These are phyloP conservation scores for Ramalina peruviana DNA, from an alignment of 495 filamentous ascomycete species.

Conservation along the genomic window DNA sequence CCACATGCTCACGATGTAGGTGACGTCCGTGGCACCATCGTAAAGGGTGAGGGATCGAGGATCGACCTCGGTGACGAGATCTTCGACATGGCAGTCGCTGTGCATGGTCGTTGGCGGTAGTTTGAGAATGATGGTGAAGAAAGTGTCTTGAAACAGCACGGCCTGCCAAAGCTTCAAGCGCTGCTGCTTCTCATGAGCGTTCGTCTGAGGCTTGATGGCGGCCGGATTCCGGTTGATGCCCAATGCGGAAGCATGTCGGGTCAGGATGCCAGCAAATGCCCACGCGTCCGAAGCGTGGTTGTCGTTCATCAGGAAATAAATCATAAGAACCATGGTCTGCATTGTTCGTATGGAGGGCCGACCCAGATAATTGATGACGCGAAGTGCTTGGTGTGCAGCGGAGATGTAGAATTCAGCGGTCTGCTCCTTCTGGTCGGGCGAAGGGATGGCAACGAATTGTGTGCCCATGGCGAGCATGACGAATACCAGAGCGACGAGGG, in stretches of 20 bases:
- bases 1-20: constrained; percentile 58
- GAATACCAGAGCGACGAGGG: constrained; percentile 50
- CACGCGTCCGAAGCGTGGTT: constrained; percentile 63
- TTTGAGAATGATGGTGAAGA: constrained; percentile 59
- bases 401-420: constrained; percentile 66
- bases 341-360: constrained; percentile 50
- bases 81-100: constrained; percentile 54
- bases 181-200: constrained; percentile 50
- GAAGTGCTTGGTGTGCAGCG: constrained; percentile 53
- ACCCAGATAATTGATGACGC: constrained; percentile 54
- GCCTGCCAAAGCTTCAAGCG: constrained; percentile 63
- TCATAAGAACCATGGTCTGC: constrained; percentile 60
- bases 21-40: constrained; percentile 42
- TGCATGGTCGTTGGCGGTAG: constrained; percentile 58
- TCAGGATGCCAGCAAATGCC: constrained; percentile 57
- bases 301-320: constrained; percentile 67
- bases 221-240: constrained; percentile 63
- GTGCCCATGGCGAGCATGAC: constrained; percentile 59
- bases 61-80: constrained; percentile 36
- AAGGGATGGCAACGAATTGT: constrained; percentile 49
- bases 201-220: constrained; percentile 44
- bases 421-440: constrained; percentile 41
- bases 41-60: constrained; percentile 26
- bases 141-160: constrained; percentile 61
- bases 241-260: constrained; percentile 61